Evolutionary conservation across 257 asterid species (phyloP), one percentile per base, ranked within the genome.

Genomic region (Eucommia ulmoides): DNA sequence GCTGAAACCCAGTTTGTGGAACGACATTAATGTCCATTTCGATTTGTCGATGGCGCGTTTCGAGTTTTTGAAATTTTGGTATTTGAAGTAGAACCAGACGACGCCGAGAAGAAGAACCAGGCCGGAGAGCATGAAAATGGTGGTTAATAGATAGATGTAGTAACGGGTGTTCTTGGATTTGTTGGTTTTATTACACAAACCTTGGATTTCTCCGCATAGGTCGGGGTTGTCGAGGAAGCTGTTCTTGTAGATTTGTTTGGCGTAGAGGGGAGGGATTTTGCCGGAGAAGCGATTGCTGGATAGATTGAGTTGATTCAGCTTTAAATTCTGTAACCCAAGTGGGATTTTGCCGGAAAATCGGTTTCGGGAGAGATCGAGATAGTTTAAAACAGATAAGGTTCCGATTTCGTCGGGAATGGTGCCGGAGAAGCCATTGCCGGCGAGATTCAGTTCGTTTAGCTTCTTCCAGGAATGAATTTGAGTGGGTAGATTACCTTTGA

Each of bases 21-120:
- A 89, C 1, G 98, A 89, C 94, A 85, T 89, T 59, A 89, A 49
- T 2, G 93, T 89, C 98, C 98, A 89, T 64, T 85, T 89, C 1
- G 98, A 80, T 54, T 65, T 73, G 24, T 85, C 96, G 19, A 74
- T 64, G 0, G 67, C 73, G 51, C 49, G 60, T 29, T 82, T 73
- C 15, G 73, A 65, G 52, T 61, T 63, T 56, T 65, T 66, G 69
- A 76, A 76, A 20, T 67, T 80, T 48, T 45, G 71, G 58, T 82
- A 81, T 73, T 67, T 81, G 18, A 69, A 35, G 67, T 70, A 79
- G 75, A 91, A 83, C 94, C 95, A 83, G 19, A 64, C 52, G 5
- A 77, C 47, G 16, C 94, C 95, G 7, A 69, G 63, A 25, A 74
- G 24, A 19, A 91, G 81, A 25, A 86, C 79, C 53, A 91, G 26